phyloP scores from a whole-genome alignment of 192 early-diverging fungal species.

The Gigaspora rosea region DNA sequence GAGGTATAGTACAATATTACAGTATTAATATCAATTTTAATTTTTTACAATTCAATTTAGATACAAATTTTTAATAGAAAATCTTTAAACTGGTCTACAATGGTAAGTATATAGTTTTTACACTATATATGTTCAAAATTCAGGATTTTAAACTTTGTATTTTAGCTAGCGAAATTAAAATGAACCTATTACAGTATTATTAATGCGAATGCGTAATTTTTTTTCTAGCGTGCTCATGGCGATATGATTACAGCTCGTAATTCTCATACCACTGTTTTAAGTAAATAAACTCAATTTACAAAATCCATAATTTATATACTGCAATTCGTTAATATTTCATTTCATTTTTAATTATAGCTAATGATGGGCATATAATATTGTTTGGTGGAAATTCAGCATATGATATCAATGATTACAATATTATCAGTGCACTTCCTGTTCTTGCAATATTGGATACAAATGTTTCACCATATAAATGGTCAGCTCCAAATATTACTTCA shows the following conservation, averaged over 20 bases:
- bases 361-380: neutral
- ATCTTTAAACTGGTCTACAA: too few species aligned
- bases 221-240: neutral
- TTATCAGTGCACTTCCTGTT: neutral
- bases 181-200: too few species aligned
- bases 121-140: neutral
- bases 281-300: neutral
- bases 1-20: neutral
- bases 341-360: neutral
- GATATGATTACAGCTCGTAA: neutral
- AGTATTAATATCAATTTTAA: too few species aligned
- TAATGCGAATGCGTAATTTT: neutral
- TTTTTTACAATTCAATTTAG: too few species aligned
- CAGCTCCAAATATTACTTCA: neutral
- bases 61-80: too few species aligned
- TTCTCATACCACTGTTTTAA: slow-evolving; percentile 1
- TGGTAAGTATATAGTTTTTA: too few species aligned
- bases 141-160: neutral
- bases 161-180: neutral
- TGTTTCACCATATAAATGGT: neutral
- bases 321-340: neutral
- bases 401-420: neutral
- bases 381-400: neutral
- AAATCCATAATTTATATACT: neutral
- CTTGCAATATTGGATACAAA: neutral